These are phyloP conservation scores for Colletotrichum godetiae DNA, from an alignment of 2,329 filamentous ascomycete genomes.

Conservation along the genomic window DNA sequence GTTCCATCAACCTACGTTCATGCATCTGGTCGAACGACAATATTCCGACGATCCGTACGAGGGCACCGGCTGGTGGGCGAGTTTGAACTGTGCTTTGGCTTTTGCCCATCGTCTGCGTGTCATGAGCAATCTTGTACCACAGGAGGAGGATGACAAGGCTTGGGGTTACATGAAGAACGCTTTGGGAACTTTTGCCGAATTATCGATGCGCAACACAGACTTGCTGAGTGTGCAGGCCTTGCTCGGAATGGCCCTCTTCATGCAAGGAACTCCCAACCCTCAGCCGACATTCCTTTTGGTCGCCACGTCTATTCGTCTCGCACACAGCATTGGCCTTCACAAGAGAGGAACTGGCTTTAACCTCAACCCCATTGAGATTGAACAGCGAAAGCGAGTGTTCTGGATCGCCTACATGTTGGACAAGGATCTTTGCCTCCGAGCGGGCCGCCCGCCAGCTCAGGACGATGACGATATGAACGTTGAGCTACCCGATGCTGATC, in stretches of 20 bases:
- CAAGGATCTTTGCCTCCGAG: conserved; percentile 71
- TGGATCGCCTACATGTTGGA: conserved; percentile 76
- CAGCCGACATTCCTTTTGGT: conserved; percentile 94
- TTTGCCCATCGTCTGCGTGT: conserved; percentile 92
- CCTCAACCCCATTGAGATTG: conserved; percentile 91
- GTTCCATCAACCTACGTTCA: conserved; percentile 97
- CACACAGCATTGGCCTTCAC: conserved; percentile 95
- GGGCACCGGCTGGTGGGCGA: conserved; percentile 98
- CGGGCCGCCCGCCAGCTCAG: conserved; percentile 69
- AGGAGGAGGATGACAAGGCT: conserved; percentile 92
- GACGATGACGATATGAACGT: conserved; percentile 89
- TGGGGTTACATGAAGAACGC: conserved; percentile 98
- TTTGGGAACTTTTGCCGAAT: conserved; percentile 89
- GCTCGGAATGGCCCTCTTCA: conserved; percentile 91
- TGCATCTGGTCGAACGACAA: conserved; percentile 94
- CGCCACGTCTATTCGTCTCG: conserved; percentile 87
- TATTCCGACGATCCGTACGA: conserved; percentile 94
- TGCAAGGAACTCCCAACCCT: conserved; percentile 96
- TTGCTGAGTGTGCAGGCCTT: conserved; percentile 94
- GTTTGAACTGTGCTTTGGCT: conserved; percentile 92
- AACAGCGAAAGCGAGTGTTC: conserved; percentile 80
- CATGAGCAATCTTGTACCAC: conserved; percentile 92
- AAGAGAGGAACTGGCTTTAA: conserved; percentile 94
- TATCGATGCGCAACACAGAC: conserved; percentile 96
- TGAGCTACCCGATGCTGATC: conserved; percentile 90